Evolutionary conservation across 2,329 filamentous ascomycete genomes (phyloP).

Genomic region (Emericellopsis cladophorae): DNA sequence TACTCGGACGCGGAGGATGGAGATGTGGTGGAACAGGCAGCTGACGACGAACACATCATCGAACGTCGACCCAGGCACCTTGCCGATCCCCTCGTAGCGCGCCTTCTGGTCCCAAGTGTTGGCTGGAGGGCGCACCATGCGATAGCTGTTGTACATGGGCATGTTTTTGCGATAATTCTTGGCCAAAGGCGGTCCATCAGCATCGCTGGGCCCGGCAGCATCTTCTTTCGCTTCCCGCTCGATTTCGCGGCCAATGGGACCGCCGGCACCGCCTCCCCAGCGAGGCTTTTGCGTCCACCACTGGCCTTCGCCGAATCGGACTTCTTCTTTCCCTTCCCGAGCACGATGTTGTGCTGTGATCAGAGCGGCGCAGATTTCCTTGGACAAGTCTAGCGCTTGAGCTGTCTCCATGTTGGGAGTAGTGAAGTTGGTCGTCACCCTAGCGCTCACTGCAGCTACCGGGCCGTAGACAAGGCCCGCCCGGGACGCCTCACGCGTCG

Average conservation of each 20-base stretch:
- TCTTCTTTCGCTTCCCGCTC: constrained; percentile 37
- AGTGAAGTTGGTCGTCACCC: constrained; percentile 39
- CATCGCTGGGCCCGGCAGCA: constrained; percentile 18
- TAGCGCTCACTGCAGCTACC: constrained; percentile 44
- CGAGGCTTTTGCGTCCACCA: constrained; percentile 51
- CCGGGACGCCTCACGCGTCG: constrained; percentile 45
- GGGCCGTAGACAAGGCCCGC: constrained; percentile 49
- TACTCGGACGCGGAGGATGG: constrained; percentile 45
- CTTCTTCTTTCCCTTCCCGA: constrained; percentile 43
- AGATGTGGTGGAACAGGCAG: constrained; percentile 49
- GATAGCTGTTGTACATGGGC: constrained; percentile 50
- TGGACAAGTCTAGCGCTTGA: constrained; percentile 46
- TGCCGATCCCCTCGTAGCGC: constrained; percentile 44
- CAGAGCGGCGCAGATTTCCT: constrained; percentile 47
- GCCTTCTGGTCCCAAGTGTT: constrained; percentile 49
- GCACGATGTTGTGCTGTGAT: constrained; percentile 52
- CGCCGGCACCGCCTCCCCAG: constrained; percentile 51
- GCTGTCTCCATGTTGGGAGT: constrained; percentile 33
- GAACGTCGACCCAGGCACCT: constrained; percentile 28
- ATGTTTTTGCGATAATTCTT: constrained; percentile 43
- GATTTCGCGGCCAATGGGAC: constrained; percentile 49
- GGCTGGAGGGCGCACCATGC: constrained; percentile 45
- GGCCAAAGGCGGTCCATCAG: constrained; percentile 11
- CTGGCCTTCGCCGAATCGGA: constrained; percentile 40
- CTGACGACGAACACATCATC: constrained; percentile 53